Percentiles rank a stretch among this genome's conserved stretches.
Evolutionary conservation across 306 rosid genomes (phyloP).

Genomic region (Corylus heterophylla): DNA sequence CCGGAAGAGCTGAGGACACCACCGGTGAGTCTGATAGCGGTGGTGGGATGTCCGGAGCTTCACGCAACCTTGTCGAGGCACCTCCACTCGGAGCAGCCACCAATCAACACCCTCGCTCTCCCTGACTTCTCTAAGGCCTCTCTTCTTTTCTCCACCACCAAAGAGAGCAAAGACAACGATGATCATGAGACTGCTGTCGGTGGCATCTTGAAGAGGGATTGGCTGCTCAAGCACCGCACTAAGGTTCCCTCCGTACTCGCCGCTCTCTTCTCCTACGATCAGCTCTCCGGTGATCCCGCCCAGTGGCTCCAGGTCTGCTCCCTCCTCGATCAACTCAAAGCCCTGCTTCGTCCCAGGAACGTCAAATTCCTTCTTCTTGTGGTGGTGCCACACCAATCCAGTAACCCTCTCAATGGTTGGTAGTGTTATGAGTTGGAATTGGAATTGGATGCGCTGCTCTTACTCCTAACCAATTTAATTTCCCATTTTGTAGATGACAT

Average conservation of each 20-base stretch:
- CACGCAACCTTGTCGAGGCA: slow-evolving; percentile 60
- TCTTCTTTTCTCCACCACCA: slow-evolving; percentile 45
- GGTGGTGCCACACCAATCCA: slow-evolving; percentile 26
- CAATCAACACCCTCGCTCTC: slow-evolving; percentile 85
- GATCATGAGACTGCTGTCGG: slow-evolving; percentile 31
- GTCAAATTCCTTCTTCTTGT: slow-evolving; percentile 63
- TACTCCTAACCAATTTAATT: not conserved
- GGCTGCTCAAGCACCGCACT: slow-evolving; percentile 93
- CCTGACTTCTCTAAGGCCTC: slow-evolving; percentile 75
- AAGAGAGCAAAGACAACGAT: slow-evolving; percentile 21
- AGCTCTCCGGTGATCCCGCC: slow-evolving; percentile 76
- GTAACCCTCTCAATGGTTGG: no score
- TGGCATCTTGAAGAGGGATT: slow-evolving; percentile 66
- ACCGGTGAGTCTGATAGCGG: slow-evolving; percentile 68
- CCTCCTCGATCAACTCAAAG: slow-evolving; percentile 75
- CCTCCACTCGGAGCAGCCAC: slow-evolving; percentile 72
- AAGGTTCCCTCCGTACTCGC: slow-evolving; percentile 72
- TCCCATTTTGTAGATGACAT: slow-evolving; percentile 54
- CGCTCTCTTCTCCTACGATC: slow-evolving; percentile 57
- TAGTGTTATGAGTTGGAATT: slow-evolving; percentile 31
- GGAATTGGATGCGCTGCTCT: not conserved
- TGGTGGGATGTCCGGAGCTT: slow-evolving; percentile 77
- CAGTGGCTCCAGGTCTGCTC: slow-evolving; percentile 92
- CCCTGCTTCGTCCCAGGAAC: slow-evolving; percentile 61
- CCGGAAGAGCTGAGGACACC: slow-evolving; percentile 94